phyloP scores from a whole-genome alignment of 768 basidiomycete species.

The Kwoniella sp. region DNA sequence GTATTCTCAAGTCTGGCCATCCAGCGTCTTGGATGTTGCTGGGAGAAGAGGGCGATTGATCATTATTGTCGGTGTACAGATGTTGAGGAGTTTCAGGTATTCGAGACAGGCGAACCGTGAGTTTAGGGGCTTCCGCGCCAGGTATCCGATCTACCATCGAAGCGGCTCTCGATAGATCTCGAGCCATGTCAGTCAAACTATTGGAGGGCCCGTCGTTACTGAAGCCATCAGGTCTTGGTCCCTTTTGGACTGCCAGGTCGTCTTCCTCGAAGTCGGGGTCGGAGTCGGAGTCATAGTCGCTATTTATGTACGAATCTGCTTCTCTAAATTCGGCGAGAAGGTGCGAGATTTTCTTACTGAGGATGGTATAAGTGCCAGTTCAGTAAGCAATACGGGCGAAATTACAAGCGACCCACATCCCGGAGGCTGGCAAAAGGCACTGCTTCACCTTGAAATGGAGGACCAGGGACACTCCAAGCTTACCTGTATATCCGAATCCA shows the following conservation, averaged over 20 bases:
- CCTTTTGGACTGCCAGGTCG: not conserved
- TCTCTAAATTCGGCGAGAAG: conserved; percentile 79
- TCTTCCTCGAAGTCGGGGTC: conserved; percentile 1
- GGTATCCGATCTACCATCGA: conserved; percentile 61
- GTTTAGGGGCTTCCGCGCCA: conserved; percentile 52
- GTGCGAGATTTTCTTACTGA: conserved; percentile 73
- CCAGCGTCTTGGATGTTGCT: not conserved
- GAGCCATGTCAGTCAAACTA: conserved; percentile 70
- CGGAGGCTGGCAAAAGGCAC: too few relatives aligned
- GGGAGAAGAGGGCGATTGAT: not conserved
- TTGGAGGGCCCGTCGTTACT: conserved; percentile 55
- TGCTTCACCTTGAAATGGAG: too few relatives aligned
- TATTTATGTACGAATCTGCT: conserved; percentile 75
- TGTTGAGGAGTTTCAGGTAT: conserved; percentile 54
- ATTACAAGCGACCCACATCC: too few relatives aligned
- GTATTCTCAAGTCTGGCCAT: conserved; percentile 61
- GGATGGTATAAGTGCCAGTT: not conserved
- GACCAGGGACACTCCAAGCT: too few relatives aligned
- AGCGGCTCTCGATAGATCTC: conserved; percentile 68
- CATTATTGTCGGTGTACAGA: not conserved
- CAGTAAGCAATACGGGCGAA: not conserved
- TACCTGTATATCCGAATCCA: conserved; percentile 90
- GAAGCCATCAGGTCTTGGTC: not conserved
- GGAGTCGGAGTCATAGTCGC: conserved; percentile 61
- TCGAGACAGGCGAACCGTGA: conserved; percentile 70